Evolutionary conservation across 1,139 yeast genomes (phyloP), one percentile per base, ranked within the genome.

Genomic region (Geotrichum carabidarum): DNA sequence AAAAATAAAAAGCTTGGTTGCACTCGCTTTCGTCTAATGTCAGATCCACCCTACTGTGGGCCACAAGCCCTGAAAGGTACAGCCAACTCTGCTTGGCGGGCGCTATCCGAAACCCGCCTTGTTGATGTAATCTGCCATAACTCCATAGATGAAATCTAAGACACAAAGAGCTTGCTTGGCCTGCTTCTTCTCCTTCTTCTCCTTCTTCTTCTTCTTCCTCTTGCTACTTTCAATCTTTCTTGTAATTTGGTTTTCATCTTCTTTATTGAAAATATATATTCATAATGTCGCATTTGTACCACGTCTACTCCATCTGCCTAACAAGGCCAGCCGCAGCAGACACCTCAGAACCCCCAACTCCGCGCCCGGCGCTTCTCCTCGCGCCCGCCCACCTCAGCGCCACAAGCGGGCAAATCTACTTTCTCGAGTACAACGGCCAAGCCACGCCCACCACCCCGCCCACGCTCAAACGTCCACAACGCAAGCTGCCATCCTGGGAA

Each of bases 401-500:
- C 35, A 12, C 43, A n/a, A 27, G 5, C 4, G 42, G 22, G 8
- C 50, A 38, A 4, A 30, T 47, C 36, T 47, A 37, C 18, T 32
- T 37, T 14, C 36, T 47, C 18, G 44, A 47, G 31, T 47, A 47
- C 44, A 27, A 18, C 30, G 14, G 44, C 42, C 30, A 22, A 17
- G 2, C 42, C 37, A 11, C 36, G 15, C n/a, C n/a, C n/a, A 22
- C 42, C 22, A 27, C 35, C 44, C 7, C 34, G n/a, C 15, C 14
- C 36, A 27, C 34, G n/a, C 27, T 22, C 27, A 22, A 37, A 12
- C 18, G 9, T n/a, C 51, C 12, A 12, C 31, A 7, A 17, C 41
- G 32, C 6, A 35, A 35, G 14, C 41, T 44, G 27, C 45, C 45
- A 6, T 48, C 51, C 12, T 48, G 51, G 51, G 51, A 48, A 32